Conservation (phyloP, 148 eudicot genomes). For the Amaranthus palmeri region DNA sequence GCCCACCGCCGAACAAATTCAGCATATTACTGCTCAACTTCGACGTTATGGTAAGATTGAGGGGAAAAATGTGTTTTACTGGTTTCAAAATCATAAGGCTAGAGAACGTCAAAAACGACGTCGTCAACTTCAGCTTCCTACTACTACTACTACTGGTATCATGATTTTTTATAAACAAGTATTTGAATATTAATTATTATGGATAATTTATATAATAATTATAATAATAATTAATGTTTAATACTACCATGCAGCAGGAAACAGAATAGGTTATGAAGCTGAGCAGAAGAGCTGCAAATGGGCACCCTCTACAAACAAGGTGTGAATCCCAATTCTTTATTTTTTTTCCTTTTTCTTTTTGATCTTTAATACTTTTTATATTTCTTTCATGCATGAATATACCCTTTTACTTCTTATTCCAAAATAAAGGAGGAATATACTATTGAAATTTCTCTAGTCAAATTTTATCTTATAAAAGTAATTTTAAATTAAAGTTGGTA, state of each 20-base stretch:
- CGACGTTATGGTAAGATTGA: slow-evolving; percentile 67
- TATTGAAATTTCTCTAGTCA: neutral
- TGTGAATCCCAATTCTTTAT: slow-evolving; percentile 19
- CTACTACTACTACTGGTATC: neutral
- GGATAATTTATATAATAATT: neutral
- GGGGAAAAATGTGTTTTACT: slow-evolving; percentile 83
- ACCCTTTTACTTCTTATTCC: neutral
- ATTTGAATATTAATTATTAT: neutral
- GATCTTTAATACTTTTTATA: neutral
- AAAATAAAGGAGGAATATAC: slow-evolving; percentile 18
- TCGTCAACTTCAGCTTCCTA: slow-evolving; percentile 41
- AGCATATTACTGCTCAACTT: slow-evolving; percentile 54
- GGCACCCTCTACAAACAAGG: slow-evolving; percentile 37
- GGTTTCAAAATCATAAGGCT: slow-evolving; percentile 94
- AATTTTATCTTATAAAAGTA: neutral
- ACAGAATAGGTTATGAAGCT: slow-evolving; percentile 38
- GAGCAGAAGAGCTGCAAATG: slow-evolving; percentile 42
- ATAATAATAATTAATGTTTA: too few relatives aligned
- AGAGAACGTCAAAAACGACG: slow-evolving; percentile 83
- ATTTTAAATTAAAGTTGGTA: neutral
- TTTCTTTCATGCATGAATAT: neutral
- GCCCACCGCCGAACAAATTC: slow-evolving; percentile 60
- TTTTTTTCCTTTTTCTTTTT: neutral
- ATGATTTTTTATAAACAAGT: neutral
- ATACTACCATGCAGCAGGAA: slow-evolving; percentile 4